A percentile compares a stretch with the other conserved stretches of the same genome.
Conservation (phyloP, 768 basidiomycete species). For the Naganishia kalamii region DNA sequence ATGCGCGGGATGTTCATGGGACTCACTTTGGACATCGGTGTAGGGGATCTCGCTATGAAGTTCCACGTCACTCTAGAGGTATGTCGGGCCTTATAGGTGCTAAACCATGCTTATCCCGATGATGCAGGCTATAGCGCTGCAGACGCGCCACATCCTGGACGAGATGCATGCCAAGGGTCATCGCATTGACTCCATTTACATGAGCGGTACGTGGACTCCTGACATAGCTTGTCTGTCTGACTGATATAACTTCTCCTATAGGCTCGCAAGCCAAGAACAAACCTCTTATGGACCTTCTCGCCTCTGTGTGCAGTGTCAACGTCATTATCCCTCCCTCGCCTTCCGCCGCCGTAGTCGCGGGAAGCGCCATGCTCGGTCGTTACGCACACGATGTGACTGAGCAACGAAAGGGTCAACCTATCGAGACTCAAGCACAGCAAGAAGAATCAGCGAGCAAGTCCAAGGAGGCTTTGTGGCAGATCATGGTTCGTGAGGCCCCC, state of each 20-base stretch:
- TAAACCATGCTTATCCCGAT: not conserved
- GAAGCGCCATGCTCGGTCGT: constrained; percentile 87
- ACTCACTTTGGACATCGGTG: constrained; percentile 66
- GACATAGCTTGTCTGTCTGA: not conserved
- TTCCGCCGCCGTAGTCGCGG: constrained; percentile 78
- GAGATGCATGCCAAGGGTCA: constrained; percentile 84
- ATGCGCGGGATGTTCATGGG: constrained; percentile 92
- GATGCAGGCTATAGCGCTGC: constrained; percentile 74
- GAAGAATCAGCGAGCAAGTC: constrained; percentile 50
- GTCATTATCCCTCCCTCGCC: constrained; percentile 73
- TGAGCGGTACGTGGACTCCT: constrained; percentile 53
- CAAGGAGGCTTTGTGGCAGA: constrained; percentile 71
- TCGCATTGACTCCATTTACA: constrained; percentile 71
- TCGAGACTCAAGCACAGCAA: constrained; percentile 46
- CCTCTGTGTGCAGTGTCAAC: constrained; percentile 72
- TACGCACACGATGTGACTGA: constrained; percentile 62
- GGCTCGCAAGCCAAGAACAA: constrained; percentile 87
- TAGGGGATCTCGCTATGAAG: constrained; percentile 77
- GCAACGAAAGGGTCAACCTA: constrained; percentile 44
- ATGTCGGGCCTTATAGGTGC: not conserved
- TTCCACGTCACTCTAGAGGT: constrained; percentile 82
- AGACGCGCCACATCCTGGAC: constrained; percentile 89
- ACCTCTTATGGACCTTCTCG: constrained; percentile 81
- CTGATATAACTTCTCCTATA: constrained; percentile 18
- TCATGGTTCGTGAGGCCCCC: constrained; percentile 61